These are phyloP conservation scores for Homolaphlyctis polyrhiza DNA, from an alignment of 371 early-diverging fungal genomes.

Conservation along the genomic window DNA sequence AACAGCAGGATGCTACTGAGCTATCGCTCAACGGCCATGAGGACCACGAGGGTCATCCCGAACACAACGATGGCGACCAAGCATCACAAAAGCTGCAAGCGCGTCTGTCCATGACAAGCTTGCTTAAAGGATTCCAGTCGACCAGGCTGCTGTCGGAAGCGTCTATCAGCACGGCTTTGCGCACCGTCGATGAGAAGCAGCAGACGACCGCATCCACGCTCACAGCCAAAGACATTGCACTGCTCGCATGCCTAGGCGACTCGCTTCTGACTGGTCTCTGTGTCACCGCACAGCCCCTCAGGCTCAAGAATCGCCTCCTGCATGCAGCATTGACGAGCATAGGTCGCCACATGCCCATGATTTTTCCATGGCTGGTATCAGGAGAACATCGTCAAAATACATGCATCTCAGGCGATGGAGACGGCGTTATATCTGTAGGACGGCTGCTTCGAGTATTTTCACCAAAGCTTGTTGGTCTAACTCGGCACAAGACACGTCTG, in stretches of 20 bases:
- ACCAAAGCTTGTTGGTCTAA: conserved; percentile 4
- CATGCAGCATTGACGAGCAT: background rate
- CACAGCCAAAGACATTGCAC: conserved; percentile 3
- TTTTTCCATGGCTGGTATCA: conserved; percentile 11
- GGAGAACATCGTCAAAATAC: conserved; percentile 16
- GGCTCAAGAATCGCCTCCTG: conserved; percentile 9
- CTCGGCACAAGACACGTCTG: conserved; percentile 7
- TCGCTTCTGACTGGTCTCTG: conserved; percentile 14
- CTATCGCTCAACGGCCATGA: too few species aligned
- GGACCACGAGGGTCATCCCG: too few species aligned
- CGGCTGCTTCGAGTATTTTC: conserved; percentile 8
- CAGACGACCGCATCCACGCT: conserved; percentile 2
- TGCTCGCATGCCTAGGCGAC: conserved; percentile 13
- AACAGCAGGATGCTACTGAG: too few species aligned
- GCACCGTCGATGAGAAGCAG: background rate
- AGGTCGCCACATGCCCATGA: background rate
- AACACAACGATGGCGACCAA: background rate
- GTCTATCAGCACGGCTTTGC: background rate
- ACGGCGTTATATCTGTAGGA: conserved; percentile 11
- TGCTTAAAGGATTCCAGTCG: background rate
- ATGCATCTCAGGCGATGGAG: conserved; percentile 11
- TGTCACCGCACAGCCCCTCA: conserved; percentile 10
- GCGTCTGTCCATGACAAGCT: background rate
- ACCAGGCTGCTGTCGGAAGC: background rate
- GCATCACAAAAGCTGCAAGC: background rate